Base-by-base conservation (phyloP, 2,329 filamentous ascomycete species). In the Aspergillus aculeatinus region DNA sequence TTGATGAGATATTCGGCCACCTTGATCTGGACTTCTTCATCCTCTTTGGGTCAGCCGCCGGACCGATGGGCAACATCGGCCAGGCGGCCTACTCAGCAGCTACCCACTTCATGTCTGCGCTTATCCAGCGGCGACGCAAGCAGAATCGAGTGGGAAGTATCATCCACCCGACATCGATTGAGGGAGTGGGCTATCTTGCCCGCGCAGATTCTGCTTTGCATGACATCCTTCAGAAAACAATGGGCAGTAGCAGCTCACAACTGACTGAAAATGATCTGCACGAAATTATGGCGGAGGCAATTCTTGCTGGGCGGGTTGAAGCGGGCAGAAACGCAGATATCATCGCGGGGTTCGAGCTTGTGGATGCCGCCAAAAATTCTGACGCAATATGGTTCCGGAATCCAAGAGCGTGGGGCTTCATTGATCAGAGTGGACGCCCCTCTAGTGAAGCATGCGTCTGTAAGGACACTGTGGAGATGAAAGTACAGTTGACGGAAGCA, bases 221-320 rank as follows among this genome's bases (percentile, higher is more conserved):
- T 9, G 27, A 48, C 27, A 11, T 33, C 25, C 47, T 55, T 23
- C 42, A 55, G n/a, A 44, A n/a, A 23, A 55, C 47, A 21, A 55
- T 47, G 23, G 53, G 42, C 3, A 48, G 39, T 16, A 44, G 39
- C 39, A 44, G 42, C 11, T 19, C 53, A 4, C 16, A 55, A 5
- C 21, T 54, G 65, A 72, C 70, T 7, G 72, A 74, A 27, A 62
- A 67, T 19, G 74, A 75, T 48, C 69, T 71, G 53, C 66, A 69
- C 33, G 70, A 74, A 50, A 59, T 68, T 3, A 68, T 76, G 48
- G 68, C 69, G 9, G 73, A 76, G 56, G 71, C 65, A 5, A 67
- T 76, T 10, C 57, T 72, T 1, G 63, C 63, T 12, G 57, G 63
- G 7, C 66, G 64, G 2, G 64, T 66, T 9, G 64, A 67, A 6